Evolutionary conservation across 2,329 filamentous ascomycete species (phyloP).

Genomic region (Beauveria caledonica): DNA sequence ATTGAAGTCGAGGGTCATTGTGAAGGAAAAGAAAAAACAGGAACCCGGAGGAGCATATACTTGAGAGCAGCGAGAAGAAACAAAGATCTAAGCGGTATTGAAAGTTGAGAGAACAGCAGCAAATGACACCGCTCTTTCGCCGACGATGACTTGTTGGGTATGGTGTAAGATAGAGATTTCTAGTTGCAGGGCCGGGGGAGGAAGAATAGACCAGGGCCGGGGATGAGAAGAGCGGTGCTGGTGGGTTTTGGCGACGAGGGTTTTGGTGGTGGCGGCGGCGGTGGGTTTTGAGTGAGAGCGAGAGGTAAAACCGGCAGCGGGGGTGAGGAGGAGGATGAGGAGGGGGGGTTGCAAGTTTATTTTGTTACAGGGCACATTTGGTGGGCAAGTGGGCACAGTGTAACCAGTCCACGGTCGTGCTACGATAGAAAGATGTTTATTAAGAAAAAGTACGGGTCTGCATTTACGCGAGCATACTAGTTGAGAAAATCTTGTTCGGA

Average conservation of each 20-base stretch:
- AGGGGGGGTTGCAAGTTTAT: neutral
- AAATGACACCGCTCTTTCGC: constrained; percentile 38
- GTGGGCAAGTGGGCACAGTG: neutral
- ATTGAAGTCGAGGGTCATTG: constrained; percentile 54
- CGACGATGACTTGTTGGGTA: constrained; percentile 13
- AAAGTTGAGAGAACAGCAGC: constrained; percentile 27
- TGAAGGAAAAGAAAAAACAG: constrained; percentile 28
- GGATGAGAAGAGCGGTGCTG: constrained; percentile 9
- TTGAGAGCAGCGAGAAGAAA: constrained; percentile 17
- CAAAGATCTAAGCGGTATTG: constrained; percentile 15
- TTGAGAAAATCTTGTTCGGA: no score
- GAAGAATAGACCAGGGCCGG: constrained; percentile 9
- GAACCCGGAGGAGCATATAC: constrained; percentile 19
- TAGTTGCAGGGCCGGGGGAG: constrained; percentile 12
- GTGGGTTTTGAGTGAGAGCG: neutral
- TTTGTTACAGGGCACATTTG: neutral
- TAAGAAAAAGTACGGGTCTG: neutral
- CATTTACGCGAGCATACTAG: neutral
- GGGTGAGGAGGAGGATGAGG: neutral
- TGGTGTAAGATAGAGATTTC: constrained; percentile 15
- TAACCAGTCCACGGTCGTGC: no score
- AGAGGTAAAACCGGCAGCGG: neutral
- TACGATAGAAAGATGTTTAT: no score
- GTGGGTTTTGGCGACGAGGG: constrained; percentile 11
- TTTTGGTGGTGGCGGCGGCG: constrained; percentile 4